Evolutionary conservation across 768 basidiomycete species (phyloP).

Genomic region (Pholiota molesta): DNA sequence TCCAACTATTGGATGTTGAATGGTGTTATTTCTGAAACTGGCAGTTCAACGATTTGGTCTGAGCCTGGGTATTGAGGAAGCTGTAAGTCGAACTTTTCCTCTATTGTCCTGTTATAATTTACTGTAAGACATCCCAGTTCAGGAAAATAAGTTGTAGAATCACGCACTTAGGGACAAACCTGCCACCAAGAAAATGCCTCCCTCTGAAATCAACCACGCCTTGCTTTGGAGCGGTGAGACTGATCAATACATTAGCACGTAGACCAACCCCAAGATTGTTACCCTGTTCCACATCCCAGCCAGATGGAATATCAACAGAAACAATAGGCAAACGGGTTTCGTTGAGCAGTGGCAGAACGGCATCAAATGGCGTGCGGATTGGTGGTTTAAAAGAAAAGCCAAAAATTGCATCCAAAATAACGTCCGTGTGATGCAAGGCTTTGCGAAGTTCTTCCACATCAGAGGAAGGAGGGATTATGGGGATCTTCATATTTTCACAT

Average conservation of each 20-base stretch:
- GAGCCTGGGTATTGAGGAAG: slow-evolving; percentile 79
- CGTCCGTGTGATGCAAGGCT: slow-evolving; percentile 65
- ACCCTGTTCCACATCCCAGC: slow-evolving; percentile 93
- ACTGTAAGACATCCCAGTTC: neutral
- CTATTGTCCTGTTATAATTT: slow-evolving; percentile 53
- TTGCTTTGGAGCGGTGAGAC: slow-evolving; percentile 92
- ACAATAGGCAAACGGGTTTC: slow-evolving; percentile 78
- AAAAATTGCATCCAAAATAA: slow-evolving; percentile 95
- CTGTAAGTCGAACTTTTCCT: slow-evolving; percentile 76
- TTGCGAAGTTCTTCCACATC: slow-evolving; percentile 48
- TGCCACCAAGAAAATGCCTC: slow-evolving; percentile 89
- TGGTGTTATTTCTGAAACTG: slow-evolving; percentile 33
- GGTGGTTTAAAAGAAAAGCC: slow-evolving; percentile 97
- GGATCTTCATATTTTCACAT: slow-evolving; percentile 88
- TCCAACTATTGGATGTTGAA: neutral
- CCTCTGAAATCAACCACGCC: slow-evolving; percentile 81
- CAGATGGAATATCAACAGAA: slow-evolving; percentile 94
- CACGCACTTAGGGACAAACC: slow-evolving; percentile 86
- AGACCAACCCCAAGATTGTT: slow-evolving; percentile 58
- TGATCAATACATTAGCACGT: slow-evolving; percentile 79
- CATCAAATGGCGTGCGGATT: slow-evolving; percentile 85
- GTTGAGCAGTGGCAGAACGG: slow-evolving; percentile 67
- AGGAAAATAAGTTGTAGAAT: neutral
- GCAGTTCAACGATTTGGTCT: slow-evolving; percentile 80
- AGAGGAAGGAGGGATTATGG: slow-evolving; percentile 57